Evolutionary conservation across 139 green algal species (phyloP), one percentile per base, ranked within the genome.

Genomic region (Raphidocelis subcapitata): DNA sequence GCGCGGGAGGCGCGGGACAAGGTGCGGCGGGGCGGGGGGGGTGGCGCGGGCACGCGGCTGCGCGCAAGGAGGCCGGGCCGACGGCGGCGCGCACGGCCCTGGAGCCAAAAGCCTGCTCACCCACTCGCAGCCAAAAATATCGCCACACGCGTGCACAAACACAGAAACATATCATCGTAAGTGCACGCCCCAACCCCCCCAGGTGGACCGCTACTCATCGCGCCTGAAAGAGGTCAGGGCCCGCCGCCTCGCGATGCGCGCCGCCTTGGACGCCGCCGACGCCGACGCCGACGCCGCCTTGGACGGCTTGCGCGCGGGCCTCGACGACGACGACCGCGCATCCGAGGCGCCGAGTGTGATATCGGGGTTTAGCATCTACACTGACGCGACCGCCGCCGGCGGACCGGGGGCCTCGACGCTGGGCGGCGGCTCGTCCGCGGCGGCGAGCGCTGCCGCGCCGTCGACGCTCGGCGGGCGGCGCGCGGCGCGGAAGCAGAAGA

Each of bases 161-260:
- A n/a, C n/a, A n/a, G n/a, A n/a, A n/a, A n/a, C n/a, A n/a, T n/a
- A n/a, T n/a, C n/a, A n/a, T n/a, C n/a, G n/a, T n/a, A n/a, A n/a
- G n/a, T n/a, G n/a, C n/a, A n/a, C n/a, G n/a, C n/a, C n/a, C n/a
- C n/a, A n/a, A n/a, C n/a, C n/a, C n/a, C n/a, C 85, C 57, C 83
- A 83, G 3, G 72, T 95, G 2, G 4, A 10, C 35, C 96, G 97
- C 82, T 97, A 98, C 77, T 67, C 68, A 14, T 73, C 81, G 5
- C 84, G 93, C 35, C 70, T 95, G 14, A 79, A 66, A 52, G 87
- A 94, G 63, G 82, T 98, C 5, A 80, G 82, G 0, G 54, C 55
- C 14, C 82, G 85, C 66, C 69, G 83, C 46, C 15, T 67, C 36
- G 80, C 84, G 1, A 82, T 94, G 89, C 76, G 82, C 51, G 84